Base-by-base conservation (phyloP, 306 rosid species). In the Phaseolus lunatus region DNA sequence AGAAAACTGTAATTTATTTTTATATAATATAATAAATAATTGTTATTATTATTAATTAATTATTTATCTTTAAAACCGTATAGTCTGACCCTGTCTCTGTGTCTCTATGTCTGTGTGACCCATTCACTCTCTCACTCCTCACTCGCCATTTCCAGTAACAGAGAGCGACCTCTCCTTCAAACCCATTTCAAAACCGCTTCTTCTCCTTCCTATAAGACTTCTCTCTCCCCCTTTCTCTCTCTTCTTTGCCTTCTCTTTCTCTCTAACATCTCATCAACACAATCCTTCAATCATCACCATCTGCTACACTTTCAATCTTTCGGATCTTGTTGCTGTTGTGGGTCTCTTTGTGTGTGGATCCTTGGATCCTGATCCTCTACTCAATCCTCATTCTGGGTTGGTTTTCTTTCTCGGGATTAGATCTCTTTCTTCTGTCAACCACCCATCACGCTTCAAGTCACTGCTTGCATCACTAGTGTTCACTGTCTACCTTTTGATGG, bases 331-430 rank as follows among this genome's bases (percentile, higher is more conserved):
- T 75, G 77, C 50, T 61, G 37, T 57, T 22, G 12, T 9, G 2
- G 2, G 39, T 33, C 3, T 57, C 82, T 78, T 70, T 77, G 84
- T 80, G 56, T 10, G 24, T 61, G 80, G 86, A 76, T 83, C 85
- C 86, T 83, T 84, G 82, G 87, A 89, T 89, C 91, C 82, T 76
- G 77, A 83, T 87, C 89, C 80, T 72, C 65, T 66, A 61, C 49
- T 31, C 76, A 70, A 37, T 61, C 83, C 39, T 33, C 84, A 19
- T 81, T 61, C 54, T 68, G 81, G 16, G 23, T 47, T 22, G 20
- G 37, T 43, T 73, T 23, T 41, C 35, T 26, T 47, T 83, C 78
- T 13, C 24, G 70, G 72, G 26, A 0, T 19, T 83, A 89, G 96
- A 91, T 88, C 92, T 82, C 84, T 62, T 18, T 45, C 62, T 39